Percentiles rank a stretch among this genome's conserved stretches.
These are phyloP conservation scores for Agroathelia rolfsii DNA, from an alignment of 1,284 basidiomycete species.

Conservation along the genomic window DNA sequence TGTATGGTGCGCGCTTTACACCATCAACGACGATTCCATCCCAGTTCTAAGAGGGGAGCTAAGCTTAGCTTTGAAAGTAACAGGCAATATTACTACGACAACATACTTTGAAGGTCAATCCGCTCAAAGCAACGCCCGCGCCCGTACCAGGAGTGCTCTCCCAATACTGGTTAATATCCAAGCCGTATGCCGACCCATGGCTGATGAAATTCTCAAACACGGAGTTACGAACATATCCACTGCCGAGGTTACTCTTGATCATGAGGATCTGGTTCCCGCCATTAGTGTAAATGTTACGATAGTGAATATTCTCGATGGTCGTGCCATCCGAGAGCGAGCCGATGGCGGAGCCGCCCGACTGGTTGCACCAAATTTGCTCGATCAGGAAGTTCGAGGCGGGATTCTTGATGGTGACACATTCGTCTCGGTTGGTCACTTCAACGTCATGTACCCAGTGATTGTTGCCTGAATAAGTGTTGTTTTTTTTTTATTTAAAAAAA, in stretches of 20 bases:
- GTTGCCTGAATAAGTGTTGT: too few species aligned
- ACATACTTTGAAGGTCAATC: slow-evolving; percentile 21
- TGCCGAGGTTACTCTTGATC: slow-evolving; percentile 27
- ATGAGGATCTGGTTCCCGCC: slow-evolving; percentile 27
- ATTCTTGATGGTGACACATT: slow-evolving; percentile 27
- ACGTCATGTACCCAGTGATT: slow-evolving; percentile 28
- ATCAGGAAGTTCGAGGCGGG: slow-evolving; percentile 25
- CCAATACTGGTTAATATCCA: slow-evolving; percentile 26
- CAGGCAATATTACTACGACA: too few species aligned
- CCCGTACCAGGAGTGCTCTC: slow-evolving; percentile 15
- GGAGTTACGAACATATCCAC: slow-evolving; percentile 23
- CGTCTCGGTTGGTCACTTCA: slow-evolving; percentile 28
- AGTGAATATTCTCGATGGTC: slow-evolving; percentile 13
- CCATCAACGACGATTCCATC: slow-evolving; percentile 22
- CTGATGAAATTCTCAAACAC: slow-evolving; percentile 24
- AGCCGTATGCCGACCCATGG: slow-evolving; percentile 23
- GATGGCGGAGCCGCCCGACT: slow-evolving; percentile 15
- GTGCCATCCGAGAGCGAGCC: slow-evolving; percentile 11
- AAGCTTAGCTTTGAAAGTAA: neutral
- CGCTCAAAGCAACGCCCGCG: slow-evolving; percentile 19
- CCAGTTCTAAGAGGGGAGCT: slow-evolving; percentile 19
- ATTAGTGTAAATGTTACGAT: slow-evolving; percentile 19
- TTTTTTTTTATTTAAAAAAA: too few species aligned
- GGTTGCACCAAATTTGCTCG: slow-evolving; percentile 29
- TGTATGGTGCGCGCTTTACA: slow-evolving; percentile 19